Percentiles rank a stretch among this genome's conserved stretches.
These are phyloP conservation scores for Aspergillus taichungensis DNA, from an alignment of 495 filamentous ascomycete species.

Conservation along the genomic window DNA sequence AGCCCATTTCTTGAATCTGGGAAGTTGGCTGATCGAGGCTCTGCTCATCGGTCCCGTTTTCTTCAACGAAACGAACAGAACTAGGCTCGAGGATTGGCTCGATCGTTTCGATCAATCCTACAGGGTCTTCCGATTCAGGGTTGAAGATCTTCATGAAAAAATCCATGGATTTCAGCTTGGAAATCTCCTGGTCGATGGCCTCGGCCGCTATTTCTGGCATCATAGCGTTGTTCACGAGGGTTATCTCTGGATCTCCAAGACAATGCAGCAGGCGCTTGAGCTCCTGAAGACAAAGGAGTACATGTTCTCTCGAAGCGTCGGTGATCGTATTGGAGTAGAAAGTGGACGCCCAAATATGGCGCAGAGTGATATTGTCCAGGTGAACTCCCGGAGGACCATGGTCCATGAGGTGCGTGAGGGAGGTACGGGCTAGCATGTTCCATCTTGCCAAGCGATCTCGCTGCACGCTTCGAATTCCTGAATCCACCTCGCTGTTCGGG, in stretches of 20 bases:
- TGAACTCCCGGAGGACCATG: constrained; percentile 15
- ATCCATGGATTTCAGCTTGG: constrained; percentile 87
- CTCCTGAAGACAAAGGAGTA: constrained; percentile 72
- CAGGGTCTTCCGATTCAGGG: constrained; percentile 56
- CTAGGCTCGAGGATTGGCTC: constrained; percentile 83
- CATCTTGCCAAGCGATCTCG: constrained; percentile 66
- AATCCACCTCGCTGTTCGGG: constrained; percentile 59
- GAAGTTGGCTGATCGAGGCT: constrained; percentile 10
- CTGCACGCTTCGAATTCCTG: constrained; percentile 48
- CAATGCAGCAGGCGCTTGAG: constrained; percentile 43
- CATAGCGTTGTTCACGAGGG: constrained; percentile 72
- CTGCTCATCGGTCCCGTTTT: constrained; percentile 7
- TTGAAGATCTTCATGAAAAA: constrained; percentile 85
- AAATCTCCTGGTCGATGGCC: constrained; percentile 80
- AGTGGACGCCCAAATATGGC: constrained; percentile 80
- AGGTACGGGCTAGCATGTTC: constrained; percentile 58
- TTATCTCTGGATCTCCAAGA: constrained; percentile 40
- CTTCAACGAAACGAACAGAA: constrained; percentile 37
- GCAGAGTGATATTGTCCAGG: constrained; percentile 31
- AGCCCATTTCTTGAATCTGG: constrained; percentile 62
- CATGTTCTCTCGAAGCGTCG: constrained; percentile 62
- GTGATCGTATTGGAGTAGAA: constrained; percentile 63
- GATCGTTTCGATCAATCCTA: constrained; percentile 77
- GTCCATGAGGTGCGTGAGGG: constrained; percentile 44
- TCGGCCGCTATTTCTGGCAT: constrained; percentile 82